Percentiles rank a stretch among this genome's conserved stretches.
These are phyloP conservation scores for Zhuliangozyma parablackwelliae DNA, from an alignment of 1,139 yeast genomes.

Conservation along the genomic window DNA sequence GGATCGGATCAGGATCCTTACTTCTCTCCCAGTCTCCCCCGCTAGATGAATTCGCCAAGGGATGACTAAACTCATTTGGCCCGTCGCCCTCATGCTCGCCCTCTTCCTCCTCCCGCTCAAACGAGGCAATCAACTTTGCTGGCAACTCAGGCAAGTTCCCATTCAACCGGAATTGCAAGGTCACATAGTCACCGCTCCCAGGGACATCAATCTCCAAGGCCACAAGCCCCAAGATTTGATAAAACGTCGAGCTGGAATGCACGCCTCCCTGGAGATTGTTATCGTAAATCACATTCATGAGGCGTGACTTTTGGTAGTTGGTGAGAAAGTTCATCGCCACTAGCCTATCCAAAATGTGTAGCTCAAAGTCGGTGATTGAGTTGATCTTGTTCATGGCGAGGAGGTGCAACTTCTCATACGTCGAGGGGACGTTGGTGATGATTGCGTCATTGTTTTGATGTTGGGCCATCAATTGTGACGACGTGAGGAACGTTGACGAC, in stretches of 20 bases:
- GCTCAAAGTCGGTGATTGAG: conserved; percentile 30
- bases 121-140: conserved; percentile 15
- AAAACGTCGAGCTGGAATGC: conserved; percentile 24
- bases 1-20: conserved; percentile 13
- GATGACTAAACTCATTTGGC: conserved; percentile 10
- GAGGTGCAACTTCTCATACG: conserved; percentile 20
- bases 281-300: conserved; percentile 36
- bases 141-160: conserved; percentile 34
- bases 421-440: conserved; percentile 20
- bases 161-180: conserved; percentile 33
- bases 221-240: conserved; percentile 35
- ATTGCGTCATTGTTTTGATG: conserved; percentile 2
- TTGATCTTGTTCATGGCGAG: conserved; percentile 16
- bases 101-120: conserved; percentile 11
- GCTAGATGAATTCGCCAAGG: conserved; percentile 9
- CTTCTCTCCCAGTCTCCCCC: background rate
- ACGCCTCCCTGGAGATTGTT: conserved; percentile 31
- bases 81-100: conserved; percentile 3
- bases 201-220: conserved; percentile 38
- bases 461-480: conserved; percentile 22
- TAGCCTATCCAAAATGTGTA: conserved; percentile 23
- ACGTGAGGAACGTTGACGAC: conserved; percentile 16
- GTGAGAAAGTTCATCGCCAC: conserved; percentile 24
- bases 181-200: conserved; percentile 42
- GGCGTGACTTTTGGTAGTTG: conserved; percentile 28